Evolutionary conservation across 2,329 filamentous ascomycete species (phyloP).

Genomic region (Aspergillus tanneri): DNA sequence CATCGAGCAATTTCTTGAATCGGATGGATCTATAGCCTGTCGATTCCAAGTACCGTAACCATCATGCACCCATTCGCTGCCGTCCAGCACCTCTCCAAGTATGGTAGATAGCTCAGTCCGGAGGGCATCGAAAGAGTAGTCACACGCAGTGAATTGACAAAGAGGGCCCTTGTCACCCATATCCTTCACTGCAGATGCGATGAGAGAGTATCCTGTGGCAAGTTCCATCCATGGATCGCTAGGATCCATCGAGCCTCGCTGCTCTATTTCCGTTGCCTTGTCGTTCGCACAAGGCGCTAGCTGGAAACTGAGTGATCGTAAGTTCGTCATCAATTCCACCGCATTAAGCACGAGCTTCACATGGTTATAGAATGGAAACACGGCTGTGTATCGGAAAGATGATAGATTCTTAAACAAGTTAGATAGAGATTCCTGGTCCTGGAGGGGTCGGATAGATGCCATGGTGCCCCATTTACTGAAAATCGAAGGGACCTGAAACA

Average conservation of each 20-base stretch:
- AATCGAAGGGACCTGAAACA: conserved; percentile 62
- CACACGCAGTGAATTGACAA: conserved; percentile 29
- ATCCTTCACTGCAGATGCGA: conserved; percentile 40
- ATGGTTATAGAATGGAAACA: conserved; percentile 67
- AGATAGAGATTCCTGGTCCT: conserved; percentile 35
- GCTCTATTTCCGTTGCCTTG: conserved; percentile 41
- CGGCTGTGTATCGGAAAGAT: conserved; percentile 59
- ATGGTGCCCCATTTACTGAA: conserved; percentile 47
- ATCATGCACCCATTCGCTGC: conserved; percentile 32
- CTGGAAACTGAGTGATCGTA: conserved; percentile 58
- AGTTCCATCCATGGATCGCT: conserved; percentile 56
- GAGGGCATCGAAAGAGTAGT: conserved; percentile 34
- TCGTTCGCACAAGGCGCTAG: conserved; percentile 42
- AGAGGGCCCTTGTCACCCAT: conserved; percentile 22
- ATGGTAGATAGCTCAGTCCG: conserved; percentile 27
- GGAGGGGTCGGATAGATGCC: conserved; percentile 30
- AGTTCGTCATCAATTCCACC: conserved; percentile 49
- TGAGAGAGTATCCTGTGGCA: conserved; percentile 50
- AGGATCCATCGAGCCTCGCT: conserved; percentile 40
- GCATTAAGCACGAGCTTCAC: conserved; percentile 50
- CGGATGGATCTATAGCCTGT: not conserved
- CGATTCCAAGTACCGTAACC: conserved; percentile 32
- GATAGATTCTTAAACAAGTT: conserved; percentile 45
- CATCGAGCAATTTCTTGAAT: not conserved
- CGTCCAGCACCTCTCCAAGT: conserved; percentile 24